A percentile compares a stretch with the other conserved stretches of the same genome.
Evolutionary conservation across 768 basidiomycete species (phyloP).

Genomic region (Udeniomyces megalosporus): DNA sequence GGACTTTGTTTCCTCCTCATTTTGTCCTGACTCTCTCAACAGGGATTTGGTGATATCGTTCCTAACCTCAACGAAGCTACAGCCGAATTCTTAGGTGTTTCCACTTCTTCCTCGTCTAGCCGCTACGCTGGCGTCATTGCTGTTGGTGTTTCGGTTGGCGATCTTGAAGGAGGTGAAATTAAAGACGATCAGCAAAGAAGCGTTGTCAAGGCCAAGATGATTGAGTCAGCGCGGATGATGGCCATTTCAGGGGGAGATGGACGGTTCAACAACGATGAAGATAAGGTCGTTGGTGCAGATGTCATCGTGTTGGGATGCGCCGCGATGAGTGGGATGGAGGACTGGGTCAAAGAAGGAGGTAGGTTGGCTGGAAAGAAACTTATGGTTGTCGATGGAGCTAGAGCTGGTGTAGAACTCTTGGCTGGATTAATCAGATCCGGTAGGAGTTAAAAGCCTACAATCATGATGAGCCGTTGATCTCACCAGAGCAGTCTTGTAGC

Average conservation of each 20-base stretch:
- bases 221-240: too few relatives aligned
- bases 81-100: conserved; percentile 15
- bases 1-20: too few relatives aligned
- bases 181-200: too few relatives aligned
- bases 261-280: background rate
- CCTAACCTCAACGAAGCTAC: conserved; percentile 18
- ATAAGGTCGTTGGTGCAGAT: conserved; percentile 13
- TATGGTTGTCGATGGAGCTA: conserved; percentile 19
- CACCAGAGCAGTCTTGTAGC: too few relatives aligned
- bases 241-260: too few relatives aligned
- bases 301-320: conserved; percentile 19
- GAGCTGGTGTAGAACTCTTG: conserved; percentile 18
- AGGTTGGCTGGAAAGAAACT: conserved; percentile 10
- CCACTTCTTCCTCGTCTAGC: conserved; percentile 2
- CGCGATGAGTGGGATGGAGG: conserved; percentile 21
- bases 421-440: conserved; percentile 6
- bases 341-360: conserved; percentile 17
- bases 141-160: too few relatives aligned
- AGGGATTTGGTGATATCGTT: conserved; percentile 1
- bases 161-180: too few relatives aligned
- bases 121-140: conserved; percentile 13
- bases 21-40: too few relatives aligned
- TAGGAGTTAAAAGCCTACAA: background rate
- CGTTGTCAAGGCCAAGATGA: too few relatives aligned
- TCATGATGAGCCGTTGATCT: too few relatives aligned